These are phyloP conservation scores for Xylaria bambusicola DNA, from an alignment of 495 filamentous ascomycete genomes.

Conservation along the genomic window DNA sequence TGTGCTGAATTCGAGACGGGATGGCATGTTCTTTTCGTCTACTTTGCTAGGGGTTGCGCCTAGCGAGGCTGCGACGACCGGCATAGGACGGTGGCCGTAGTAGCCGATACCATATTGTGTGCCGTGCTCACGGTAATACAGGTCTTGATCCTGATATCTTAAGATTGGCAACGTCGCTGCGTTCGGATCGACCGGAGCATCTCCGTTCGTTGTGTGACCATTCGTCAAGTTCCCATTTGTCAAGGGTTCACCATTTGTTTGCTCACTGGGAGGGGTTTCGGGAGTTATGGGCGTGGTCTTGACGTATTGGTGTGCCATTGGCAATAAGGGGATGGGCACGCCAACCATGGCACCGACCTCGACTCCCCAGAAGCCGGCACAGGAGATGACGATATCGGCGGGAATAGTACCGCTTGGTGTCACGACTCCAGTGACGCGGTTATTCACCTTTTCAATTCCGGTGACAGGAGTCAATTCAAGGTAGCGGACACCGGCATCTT, in stretches of 20 bases:
- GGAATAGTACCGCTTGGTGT: slow-evolving; percentile 42
- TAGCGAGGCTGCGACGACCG: slow-evolving; percentile 44
- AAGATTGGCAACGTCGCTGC: slow-evolving; percentile 48
- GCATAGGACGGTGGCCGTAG: slow-evolving; percentile 56
- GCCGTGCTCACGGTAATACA: slow-evolving; percentile 57
- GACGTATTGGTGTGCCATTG: slow-evolving; percentile 55
- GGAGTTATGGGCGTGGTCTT: slow-evolving; percentile 47
- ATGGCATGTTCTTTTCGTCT: slow-evolving; percentile 55
- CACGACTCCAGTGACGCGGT: slow-evolving; percentile 47
- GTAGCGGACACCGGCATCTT: slow-evolving; percentile 49
- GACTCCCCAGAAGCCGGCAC: slow-evolving; percentile 58
- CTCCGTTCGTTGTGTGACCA: not conserved
- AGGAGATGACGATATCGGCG: slow-evolving; percentile 53
- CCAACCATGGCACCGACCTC: slow-evolving; percentile 55
- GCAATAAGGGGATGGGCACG: slow-evolving; percentile 49
- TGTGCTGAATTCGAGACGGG: slow-evolving; percentile 48
- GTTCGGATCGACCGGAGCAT: slow-evolving; percentile 6
- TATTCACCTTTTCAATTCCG: slow-evolving; percentile 38
- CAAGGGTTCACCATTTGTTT: slow-evolving; percentile 35
- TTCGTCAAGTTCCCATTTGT: not conserved
- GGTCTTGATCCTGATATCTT: slow-evolving; percentile 54
- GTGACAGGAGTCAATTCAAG: slow-evolving; percentile 48
- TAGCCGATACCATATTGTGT: slow-evolving; percentile 55
- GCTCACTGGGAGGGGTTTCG: slow-evolving; percentile 33
- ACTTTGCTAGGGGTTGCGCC: slow-evolving; percentile 47